phyloP scores from a whole-genome alignment of 768 basidiomycete genomes.

The Tulasnella sp. region DNA sequence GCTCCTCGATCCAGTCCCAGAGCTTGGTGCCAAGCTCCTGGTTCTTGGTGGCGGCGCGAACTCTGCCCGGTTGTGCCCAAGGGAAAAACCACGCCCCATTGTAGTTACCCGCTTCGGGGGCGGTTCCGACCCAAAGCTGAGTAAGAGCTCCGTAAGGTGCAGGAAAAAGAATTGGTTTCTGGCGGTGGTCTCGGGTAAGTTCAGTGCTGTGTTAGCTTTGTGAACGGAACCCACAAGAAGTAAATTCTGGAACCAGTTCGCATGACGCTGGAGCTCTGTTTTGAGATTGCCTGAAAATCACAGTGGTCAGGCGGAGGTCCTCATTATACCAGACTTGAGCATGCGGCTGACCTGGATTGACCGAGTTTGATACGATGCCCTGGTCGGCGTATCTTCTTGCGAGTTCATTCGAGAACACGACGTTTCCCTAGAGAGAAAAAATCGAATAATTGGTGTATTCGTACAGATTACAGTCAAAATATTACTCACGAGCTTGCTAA shows the following conservation, averaged over 20 bases:
- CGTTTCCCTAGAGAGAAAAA: conserved; percentile 17
- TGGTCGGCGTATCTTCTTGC: conserved; percentile 20
- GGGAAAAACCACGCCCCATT: conserved; percentile 22
- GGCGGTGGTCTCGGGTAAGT: background rate
- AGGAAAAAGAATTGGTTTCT: conserved; percentile 18
- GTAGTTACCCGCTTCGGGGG: conserved; percentile 15
- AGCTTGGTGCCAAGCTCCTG: conserved; percentile 31
- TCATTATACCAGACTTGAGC: background rate
- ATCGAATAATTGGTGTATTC: background rate
- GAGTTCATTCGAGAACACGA: conserved; percentile 23
- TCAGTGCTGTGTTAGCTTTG: background rate
- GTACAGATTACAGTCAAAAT: background rate
- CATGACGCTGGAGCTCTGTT: conserved; percentile 23
- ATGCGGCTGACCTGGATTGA: conserved; percentile 24
- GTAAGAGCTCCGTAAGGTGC: conserved; percentile 22
- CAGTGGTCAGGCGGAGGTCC: background rate
- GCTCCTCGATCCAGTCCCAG: conserved; percentile 44
- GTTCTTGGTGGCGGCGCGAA: background rate
- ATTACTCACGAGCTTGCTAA: conserved; percentile 33
- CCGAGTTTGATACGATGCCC: conserved; percentile 20
- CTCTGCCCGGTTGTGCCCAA: conserved; percentile 8
- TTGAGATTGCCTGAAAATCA: conserved; percentile 6
- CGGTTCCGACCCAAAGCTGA: conserved; percentile 22
- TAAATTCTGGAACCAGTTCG: background rate
- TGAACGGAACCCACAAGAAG: conserved; percentile 9